Percentiles rank a stretch among this genome's conserved stretches.
These are phyloP conservation scores for Nakaseomyces nivariensis DNA, from an alignment of 1,139 yeast species.

Conservation along the genomic window DNA sequence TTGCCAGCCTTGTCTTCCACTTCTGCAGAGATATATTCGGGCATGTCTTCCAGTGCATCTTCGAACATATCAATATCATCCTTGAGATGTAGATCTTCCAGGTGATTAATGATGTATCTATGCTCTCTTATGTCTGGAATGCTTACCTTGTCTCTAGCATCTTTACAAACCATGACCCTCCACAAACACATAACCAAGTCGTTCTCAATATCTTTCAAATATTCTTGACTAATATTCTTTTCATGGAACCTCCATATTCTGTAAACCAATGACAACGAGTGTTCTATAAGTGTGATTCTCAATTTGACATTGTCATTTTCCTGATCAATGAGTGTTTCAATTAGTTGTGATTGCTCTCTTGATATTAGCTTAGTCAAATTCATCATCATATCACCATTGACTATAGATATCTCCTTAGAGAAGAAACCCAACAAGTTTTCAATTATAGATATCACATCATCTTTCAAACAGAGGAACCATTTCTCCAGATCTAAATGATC, in stretches of 20 bases:
- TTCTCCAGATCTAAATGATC: conserved; percentile 15
- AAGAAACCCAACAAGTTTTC: conserved; percentile 19
- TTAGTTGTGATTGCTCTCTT: conserved; percentile 20
- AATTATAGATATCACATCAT: conserved; percentile 16
- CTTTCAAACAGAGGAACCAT: conserved; percentile 20
- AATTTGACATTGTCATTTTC: conserved; percentile 17
- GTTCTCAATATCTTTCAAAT: conserved; percentile 19
- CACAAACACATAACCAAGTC: conserved; percentile 24
- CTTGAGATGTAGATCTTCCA: conserved; percentile 15
- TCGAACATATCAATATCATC: conserved; percentile 18
- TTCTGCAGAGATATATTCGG: conserved; percentile 20
- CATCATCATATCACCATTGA: conserved; percentile 18
- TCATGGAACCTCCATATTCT: conserved; percentile 20
- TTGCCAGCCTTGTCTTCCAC: conserved; percentile 10
- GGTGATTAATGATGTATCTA: conserved; percentile 16
- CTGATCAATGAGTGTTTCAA: conserved; percentile 18
- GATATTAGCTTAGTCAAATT: conserved; percentile 18
- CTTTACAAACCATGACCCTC: conserved; percentile 21
- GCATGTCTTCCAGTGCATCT: conserved; percentile 25
- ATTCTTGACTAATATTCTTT: conserved; percentile 11
- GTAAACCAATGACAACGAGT: conserved; percentile 16
- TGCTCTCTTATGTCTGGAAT: conserved; percentile 15
- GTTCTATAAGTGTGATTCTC: conserved; percentile 18
- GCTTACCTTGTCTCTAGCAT: conserved; percentile 9
- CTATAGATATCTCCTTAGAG: conserved; percentile 10